Evolutionary conservation across 441 rosid genomes (phyloP).

Genomic region (Raphanus hybrid): DNA sequence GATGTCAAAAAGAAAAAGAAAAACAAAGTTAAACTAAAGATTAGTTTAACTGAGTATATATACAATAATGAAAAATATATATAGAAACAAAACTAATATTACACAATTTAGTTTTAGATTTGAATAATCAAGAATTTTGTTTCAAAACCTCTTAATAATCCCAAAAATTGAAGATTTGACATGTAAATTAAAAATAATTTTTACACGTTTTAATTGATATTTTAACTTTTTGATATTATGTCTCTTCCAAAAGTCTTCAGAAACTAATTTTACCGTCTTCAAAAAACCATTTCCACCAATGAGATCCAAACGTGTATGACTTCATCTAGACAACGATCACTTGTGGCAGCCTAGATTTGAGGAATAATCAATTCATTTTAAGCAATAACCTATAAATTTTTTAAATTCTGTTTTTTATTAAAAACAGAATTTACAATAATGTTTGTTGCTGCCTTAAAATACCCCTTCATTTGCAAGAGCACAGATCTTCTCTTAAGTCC

Average conservation of each 20-base stretch:
- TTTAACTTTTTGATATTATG: not conserved
- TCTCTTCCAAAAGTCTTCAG: not conserved
- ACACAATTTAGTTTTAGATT: not conserved
- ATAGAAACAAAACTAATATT: not conserved
- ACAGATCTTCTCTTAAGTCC: conserved; percentile 35
- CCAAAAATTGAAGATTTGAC: not conserved
- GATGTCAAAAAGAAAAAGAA: not conserved
- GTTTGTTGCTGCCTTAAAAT: conserved; percentile 4
- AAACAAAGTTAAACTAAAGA: not conserved
- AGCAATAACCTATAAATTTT: not conserved
- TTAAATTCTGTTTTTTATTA: conserved; percentile 1
- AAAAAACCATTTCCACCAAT: not conserved
- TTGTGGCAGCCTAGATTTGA: conserved; percentile 36
- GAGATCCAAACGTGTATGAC: conserved; percentile 16
- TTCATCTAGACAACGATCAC: conserved; percentile 28
- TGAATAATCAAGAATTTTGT: not conserved
- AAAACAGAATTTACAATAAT: conserved; percentile 20
- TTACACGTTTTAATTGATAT: not conserved
- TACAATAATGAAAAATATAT: not conserved
- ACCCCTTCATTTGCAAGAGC: conserved; percentile 29
- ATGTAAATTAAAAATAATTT: not conserved
- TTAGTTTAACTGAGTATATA: not conserved
- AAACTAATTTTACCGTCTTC: not conserved
- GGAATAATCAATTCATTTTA: conserved; percentile 23
- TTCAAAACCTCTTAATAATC: not conserved